Evolutionary conservation across 2,329 filamentous ascomycete genomes (phyloP).

Genomic region (Dichotomopilus funicola): DNA sequence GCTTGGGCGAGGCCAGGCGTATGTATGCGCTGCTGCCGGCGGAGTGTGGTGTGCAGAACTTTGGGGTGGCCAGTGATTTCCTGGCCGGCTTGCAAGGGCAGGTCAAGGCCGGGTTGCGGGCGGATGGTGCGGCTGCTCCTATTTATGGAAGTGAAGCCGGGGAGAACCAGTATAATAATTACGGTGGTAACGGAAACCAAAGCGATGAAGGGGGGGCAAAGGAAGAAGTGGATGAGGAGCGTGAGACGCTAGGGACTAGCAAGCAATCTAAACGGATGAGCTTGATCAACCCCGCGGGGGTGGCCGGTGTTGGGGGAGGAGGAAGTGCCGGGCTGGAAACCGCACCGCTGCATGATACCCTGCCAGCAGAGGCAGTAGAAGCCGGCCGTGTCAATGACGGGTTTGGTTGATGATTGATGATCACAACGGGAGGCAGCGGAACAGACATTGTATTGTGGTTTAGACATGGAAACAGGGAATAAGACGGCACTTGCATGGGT

Average conservation of each 20-base stretch:
- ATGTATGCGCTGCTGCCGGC: conserved; percentile 47
- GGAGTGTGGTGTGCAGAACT: conserved; percentile 46
- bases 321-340: conserved; percentile 27
- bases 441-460: neutral
- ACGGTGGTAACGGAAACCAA: conserved; percentile 11
- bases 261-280: conserved; percentile 35
- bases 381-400: conserved; percentile 21
- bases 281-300: conserved; percentile 36
- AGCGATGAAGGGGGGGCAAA: conserved; percentile 26
- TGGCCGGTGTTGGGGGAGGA: neutral
- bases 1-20: conserved; percentile 61
- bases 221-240: conserved; percentile 27
- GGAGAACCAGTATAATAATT: too few relatives aligned
- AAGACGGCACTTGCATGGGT: conserved; percentile 4
- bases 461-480: conserved; percentile 1
- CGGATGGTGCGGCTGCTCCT: neutral
- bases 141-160: too few relatives aligned
- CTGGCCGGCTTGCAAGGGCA: conserved; percentile 45
- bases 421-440: neutral
- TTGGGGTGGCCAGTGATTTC: conserved; percentile 45
- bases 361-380: conserved; percentile 11
- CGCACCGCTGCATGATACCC: conserved; percentile 26
- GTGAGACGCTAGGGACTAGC: conserved; percentile 24
- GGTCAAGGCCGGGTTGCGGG: conserved; percentile 42
- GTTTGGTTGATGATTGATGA: conserved; percentile 20